phyloP scores from a whole-genome alignment of 1,139 yeast genomes.

The Pneumocystis canis region DNA sequence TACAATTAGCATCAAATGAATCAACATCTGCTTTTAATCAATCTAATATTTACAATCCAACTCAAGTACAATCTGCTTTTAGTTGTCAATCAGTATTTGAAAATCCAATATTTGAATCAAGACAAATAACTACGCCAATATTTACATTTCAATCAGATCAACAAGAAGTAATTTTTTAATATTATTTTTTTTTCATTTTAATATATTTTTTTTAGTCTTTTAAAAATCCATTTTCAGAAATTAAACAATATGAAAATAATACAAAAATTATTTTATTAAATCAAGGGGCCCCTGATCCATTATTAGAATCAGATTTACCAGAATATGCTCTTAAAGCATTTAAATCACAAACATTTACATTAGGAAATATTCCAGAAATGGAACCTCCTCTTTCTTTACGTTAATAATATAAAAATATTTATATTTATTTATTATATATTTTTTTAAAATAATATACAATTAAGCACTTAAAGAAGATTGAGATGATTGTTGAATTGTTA shows the following conservation, averaged over 20 bases:
- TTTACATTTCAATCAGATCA: background rate
- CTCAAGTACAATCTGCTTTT: background rate
- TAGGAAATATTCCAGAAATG: slow-evolving; percentile 64
- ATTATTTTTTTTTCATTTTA: background rate
- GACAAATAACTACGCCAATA: background rate
- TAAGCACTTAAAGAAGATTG: background rate
- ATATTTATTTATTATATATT: slow-evolving; percentile 26
- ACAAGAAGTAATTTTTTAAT: background rate
- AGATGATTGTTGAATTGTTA: slow-evolving; percentile 7
- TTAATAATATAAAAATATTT: slow-evolving; percentile 25
- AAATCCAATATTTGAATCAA: background rate
- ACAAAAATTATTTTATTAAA: background rate
- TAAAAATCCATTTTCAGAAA: background rate
- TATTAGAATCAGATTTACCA: slow-evolving; percentile 28
- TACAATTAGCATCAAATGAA: background rate
- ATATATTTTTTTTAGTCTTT: background rate
- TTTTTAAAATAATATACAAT: too few species aligned
- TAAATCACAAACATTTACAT: slow-evolving; percentile 34
- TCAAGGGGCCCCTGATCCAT: background rate
- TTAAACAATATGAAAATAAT: background rate
- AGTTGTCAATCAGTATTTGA: background rate
- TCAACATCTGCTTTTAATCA: background rate
- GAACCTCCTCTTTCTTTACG: slow-evolving; percentile 46
- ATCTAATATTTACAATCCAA: background rate
- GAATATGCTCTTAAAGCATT: slow-evolving; percentile 37